Evolutionary conservation across 345 rosid genomes (phyloP).

Genomic region (Melastoma malabathricum): DNA sequence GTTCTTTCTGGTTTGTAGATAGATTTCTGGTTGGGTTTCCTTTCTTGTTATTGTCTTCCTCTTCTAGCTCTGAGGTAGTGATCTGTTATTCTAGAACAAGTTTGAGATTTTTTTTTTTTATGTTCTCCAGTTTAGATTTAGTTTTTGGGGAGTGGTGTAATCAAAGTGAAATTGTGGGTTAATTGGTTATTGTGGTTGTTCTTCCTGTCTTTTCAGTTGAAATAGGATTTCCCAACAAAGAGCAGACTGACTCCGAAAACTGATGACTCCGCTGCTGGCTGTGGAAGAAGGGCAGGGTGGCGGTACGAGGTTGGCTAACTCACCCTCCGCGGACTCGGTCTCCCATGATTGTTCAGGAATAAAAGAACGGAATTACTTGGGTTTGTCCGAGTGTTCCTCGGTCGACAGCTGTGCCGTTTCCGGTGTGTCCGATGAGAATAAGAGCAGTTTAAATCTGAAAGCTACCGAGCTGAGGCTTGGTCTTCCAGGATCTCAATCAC

Average conservation of each 20-base stretch:
- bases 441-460: conserved; percentile 54
- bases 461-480: conserved; percentile 84
- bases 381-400: conserved; percentile 64
- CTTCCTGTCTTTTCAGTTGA: background rate
- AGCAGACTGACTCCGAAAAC: conserved; percentile 15
- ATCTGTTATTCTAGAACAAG: too few species aligned
- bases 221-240: conserved; percentile 12
- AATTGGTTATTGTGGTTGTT: background rate
- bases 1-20: too few species aligned
- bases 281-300: conserved; percentile 42
- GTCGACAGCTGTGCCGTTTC: conserved; percentile 57
- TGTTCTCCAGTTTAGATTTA: too few species aligned
- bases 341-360: conserved; percentile 30
- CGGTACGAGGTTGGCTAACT: conserved; percentile 20
- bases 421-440: conserved; percentile 26
- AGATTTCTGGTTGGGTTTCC: too few species aligned
- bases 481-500: conserved; percentile 72
- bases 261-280: conserved; percentile 57
- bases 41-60: too few species aligned
- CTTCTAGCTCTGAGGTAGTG: too few species aligned
- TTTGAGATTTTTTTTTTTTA: too few species aligned
- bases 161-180: too few species aligned
- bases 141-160: too few species aligned
- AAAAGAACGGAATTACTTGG: conserved; percentile 66
- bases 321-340: conserved; percentile 28